Evolutionary conservation across 2,329 filamentous ascomycete species (phyloP), one percentile per base, ranked within the genome.

Genomic region (Aspergillus pseudotamarii): DNA sequence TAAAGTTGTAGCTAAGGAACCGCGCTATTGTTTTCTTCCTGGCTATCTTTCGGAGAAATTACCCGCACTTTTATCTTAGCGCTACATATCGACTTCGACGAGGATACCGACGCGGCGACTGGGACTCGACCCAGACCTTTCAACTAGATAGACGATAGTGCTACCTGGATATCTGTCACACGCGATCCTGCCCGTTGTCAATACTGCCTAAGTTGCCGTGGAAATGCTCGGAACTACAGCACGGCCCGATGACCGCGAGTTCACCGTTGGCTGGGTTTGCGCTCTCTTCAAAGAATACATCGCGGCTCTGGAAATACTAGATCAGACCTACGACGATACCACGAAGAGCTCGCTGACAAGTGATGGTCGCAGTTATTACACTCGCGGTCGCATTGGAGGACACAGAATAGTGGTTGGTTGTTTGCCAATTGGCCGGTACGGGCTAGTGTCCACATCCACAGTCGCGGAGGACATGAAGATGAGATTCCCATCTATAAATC

Each of bases 101-200:
- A 14, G 8, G 19, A n/a, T 50, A 50, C 23, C 14, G 1, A 16
- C 45, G 0, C 3, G 14, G 1, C 16, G 0, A 0, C 10, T 28
- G 9, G 6, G 16, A 6, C 5, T 14, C 26, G 2, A 30, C 9
- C 19, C 1, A 0, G 6, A 45, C n/a, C n/a, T 6, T 21, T 10
- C 1, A n/a, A 10, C 1, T 2, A 4, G n/a, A 5, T 3, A 4
- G 11, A 0, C 10, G 41, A 9, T 43, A 16, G 3, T 19, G 1
- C 3, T 9, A n/a, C 16, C 19, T n/a, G 16, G 6, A 43, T 43
- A 43, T 5, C 43, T n/a, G 1, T 5, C 9, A 1, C 9, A 11
- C 10, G n/a, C 11, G 6, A 12, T 14, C 6, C 4, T 6, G 21
- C 0, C 21, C 1, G n/a, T 0, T 26, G 6, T 21, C n/a, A n/a